Conservation (phyloP, 2,329 filamentous ascomycete species). For the Aurifilum marmelostoma region DNA sequence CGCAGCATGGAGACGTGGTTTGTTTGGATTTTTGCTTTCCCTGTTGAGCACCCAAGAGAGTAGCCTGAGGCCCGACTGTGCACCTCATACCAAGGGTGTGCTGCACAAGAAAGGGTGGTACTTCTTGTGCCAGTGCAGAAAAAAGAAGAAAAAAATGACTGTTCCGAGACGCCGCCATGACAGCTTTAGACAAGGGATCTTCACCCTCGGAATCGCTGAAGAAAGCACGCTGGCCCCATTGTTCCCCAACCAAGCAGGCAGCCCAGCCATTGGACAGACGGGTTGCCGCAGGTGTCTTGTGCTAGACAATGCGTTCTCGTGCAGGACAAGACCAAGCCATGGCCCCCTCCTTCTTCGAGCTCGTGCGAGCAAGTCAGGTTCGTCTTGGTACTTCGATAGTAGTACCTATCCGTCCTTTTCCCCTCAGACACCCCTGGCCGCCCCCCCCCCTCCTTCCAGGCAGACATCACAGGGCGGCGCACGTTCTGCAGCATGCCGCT, state of each 20-base stretch:
- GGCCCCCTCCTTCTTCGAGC: not conserved
- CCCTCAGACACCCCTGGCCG: too few relatives aligned
- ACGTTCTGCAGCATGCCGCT: slow-evolving; percentile 19
- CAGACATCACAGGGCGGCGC: not conserved
- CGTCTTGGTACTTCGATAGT: slow-evolving; percentile 5
- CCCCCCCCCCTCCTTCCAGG: not conserved
- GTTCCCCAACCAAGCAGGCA: too few relatives aligned
- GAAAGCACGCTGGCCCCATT: not conserved
- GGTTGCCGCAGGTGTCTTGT: slow-evolving; percentile 10
- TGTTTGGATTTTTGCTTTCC: not conserved
- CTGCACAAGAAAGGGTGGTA: not conserved
- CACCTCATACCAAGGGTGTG: not conserved
- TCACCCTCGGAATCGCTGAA: not conserved
- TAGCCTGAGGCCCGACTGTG: not conserved
- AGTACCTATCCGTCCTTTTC: not conserved
- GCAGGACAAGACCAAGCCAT: slow-evolving; percentile 14
- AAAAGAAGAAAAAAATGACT: not conserved
- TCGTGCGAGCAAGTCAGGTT: not conserved
- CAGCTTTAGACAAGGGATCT: not conserved
- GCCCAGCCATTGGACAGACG: slow-evolving; percentile 1
- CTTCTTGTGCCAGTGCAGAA: not conserved
- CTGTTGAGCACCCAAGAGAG: not conserved
- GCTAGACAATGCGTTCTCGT: slow-evolving; percentile 11
- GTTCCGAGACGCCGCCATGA: not conserved
- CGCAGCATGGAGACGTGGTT: not conserved